A percentile compares a stretch with the other conserved stretches of the same genome.
These are phyloP conservation scores for Kwoniella botswanensis DNA, from an alignment of 768 basidiomycete genomes.

Conservation along the genomic window DNA sequence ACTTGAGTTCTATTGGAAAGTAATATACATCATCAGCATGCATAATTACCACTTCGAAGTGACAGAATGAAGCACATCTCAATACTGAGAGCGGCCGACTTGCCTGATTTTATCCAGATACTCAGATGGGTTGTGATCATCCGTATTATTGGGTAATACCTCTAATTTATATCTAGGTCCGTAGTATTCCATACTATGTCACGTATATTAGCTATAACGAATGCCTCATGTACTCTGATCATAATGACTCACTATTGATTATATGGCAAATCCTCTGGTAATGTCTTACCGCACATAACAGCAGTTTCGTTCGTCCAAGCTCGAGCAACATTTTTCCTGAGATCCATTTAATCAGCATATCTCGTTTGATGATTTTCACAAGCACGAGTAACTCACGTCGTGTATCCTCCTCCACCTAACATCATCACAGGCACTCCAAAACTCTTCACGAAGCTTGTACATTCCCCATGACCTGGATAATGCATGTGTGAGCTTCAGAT, in stretches of 20 bases:
- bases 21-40: constrained; percentile 48
- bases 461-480: constrained; percentile 77
- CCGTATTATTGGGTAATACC: constrained; percentile 90
- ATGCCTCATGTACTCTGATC: background rate
- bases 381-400: constrained; percentile 62
- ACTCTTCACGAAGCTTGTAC: constrained; percentile 81
- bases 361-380: no score
- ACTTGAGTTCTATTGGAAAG: constrained; percentile 62
- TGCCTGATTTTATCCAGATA: constrained; percentile 80
- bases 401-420: constrained; percentile 95
- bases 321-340: constrained; percentile 82
- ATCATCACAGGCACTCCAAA: constrained; percentile 86
- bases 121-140: constrained; percentile 83
- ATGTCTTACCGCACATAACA: constrained; percentile 84
- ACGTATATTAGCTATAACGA: constrained; percentile 35
- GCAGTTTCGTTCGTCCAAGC: constrained; percentile 98
- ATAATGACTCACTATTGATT: constrained; percentile 57
- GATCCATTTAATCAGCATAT: constrained; percentile 6
- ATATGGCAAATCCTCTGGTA: constrained; percentile 60
- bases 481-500: constrained; percentile 1
- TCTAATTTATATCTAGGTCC: constrained; percentile 93
- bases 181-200: constrained; percentile 91
- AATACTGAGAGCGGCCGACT: constrained; percentile 48
- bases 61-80: background rate
- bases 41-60: background rate